Evolutionary conservation across 257 asterid genomes (phyloP).

Genomic region (Salvia splendens): DNA sequence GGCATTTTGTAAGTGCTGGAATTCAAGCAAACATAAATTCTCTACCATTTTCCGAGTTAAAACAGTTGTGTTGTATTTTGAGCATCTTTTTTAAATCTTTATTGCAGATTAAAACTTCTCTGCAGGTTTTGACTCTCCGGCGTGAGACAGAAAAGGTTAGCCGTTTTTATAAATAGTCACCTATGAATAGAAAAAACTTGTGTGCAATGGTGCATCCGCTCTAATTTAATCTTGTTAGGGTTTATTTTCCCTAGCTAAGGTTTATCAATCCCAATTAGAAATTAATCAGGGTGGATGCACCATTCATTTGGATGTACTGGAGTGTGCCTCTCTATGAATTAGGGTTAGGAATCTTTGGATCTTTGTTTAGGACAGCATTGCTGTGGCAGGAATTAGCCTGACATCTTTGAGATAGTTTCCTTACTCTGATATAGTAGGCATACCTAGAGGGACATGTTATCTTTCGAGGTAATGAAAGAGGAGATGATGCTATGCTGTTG

Average conservation of each 20-base stretch:
- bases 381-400: background rate
- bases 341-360: background rate
- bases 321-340: background rate
- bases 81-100: constrained; percentile 21
- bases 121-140: constrained; percentile 79
- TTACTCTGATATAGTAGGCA: background rate
- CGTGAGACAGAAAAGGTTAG: constrained; percentile 82
- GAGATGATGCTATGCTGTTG: background rate
- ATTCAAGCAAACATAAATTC: constrained; percentile 7
- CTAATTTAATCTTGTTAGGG: too few species aligned
- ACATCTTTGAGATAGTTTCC: background rate
- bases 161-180: background rate
- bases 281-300: too few species aligned
- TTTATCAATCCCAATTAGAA: too few species aligned
- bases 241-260: too few species aligned
- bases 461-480: constrained; percentile 1
- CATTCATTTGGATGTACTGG: too few species aligned
- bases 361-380: background rate
- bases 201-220: too few species aligned
- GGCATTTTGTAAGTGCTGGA: constrained; percentile 63
- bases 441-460: constrained; percentile 11
- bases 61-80: background rate
- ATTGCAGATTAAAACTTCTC: constrained; percentile 89
- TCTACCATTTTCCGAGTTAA: constrained; percentile 19
- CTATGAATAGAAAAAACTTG: too few species aligned